Base-by-base conservation (phyloP, 2,329 filamentous ascomycete genomes). In the Penicillium sp. region DNA sequence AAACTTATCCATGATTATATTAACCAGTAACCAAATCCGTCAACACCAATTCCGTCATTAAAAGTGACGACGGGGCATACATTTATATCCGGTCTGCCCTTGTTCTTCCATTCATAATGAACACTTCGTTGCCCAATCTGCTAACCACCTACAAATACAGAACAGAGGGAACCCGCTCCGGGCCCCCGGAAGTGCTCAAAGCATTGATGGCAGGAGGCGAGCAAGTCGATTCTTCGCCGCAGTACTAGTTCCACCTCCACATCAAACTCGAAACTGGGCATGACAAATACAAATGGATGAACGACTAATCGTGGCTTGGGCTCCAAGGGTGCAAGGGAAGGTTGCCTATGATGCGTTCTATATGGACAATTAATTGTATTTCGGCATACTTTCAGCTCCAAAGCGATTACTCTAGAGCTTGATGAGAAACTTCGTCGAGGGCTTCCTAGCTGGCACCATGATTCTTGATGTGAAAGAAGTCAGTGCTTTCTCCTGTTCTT, bases 301-400 rank as follows among this genome's bases (percentile, higher is more conserved):
- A 66, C 38, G 61, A 68, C 38, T 68, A 4, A 66, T 67, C 52
- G 57, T 68, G 21, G 65, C 62, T 21, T 55, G 65, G 12, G 65
- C 63, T 7, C 64, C 62, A 1, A 51, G 66, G 33, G 63, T 61
- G 2, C 63, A 65, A 42, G 63, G 64, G 1, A 63, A 67, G 47
- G 64, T 66, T 6, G 64, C 64, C 2, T 68, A 67, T 46, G 64
- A 67, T 59, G 64, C 65, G 26, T 67, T 65, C 52, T 68, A 62
- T 35, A 45, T 67, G 51, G 64, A 65, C 26, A 66, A 68, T 14
- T 38, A 38, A n/a, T n/a, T n/a, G 26, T 30, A 9, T 30, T 30
- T 30, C 26, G 26, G 26, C 26, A 9, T 30, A 30, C 26, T 30
- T 30, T 30, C 26, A 30, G n/a, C 26, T 30, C 26, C 9, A 30